Conservation (phyloP, 768 basidiomycete species). For the Tulasnella calospora region DNA sequence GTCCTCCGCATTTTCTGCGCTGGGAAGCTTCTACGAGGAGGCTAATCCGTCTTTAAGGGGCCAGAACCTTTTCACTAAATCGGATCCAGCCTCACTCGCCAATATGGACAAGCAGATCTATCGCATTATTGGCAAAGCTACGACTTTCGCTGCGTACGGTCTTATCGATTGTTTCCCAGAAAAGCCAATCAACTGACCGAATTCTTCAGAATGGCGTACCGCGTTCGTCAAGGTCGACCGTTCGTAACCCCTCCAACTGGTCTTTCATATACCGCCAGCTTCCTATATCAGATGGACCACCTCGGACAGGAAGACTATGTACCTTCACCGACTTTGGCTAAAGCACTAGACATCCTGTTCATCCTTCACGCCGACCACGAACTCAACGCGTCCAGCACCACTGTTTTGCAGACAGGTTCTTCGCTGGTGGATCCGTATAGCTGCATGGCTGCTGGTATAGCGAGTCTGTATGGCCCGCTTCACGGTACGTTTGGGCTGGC, state of each 20-base stretch:
- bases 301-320: constrained; percentile 64
- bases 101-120: constrained; percentile 92
- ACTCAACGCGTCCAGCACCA: constrained; percentile 79
- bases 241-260: constrained; percentile 82
- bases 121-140: constrained; percentile 80
- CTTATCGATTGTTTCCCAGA: neutral
- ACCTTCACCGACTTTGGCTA: constrained; percentile 80
- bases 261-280: constrained; percentile 78
- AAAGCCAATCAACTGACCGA: neutral
- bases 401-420: constrained; percentile 81
- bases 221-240: constrained; percentile 81
- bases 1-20: constrained; percentile 78
- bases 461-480: constrained; percentile 60
- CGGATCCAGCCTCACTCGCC: constrained; percentile 59
- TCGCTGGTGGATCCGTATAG: constrained; percentile 89
- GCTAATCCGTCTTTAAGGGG: constrained; percentile 83
- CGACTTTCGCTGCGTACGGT: constrained; percentile 76
- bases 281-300: constrained; percentile 88
- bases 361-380: constrained; percentile 88
- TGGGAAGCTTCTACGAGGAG: constrained; percentile 82
- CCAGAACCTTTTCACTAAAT: constrained; percentile 70
- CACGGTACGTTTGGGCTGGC: constrained; percentile 47
- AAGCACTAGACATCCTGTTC: constrained; percentile 83
- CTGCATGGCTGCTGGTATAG: constrained; percentile 80
- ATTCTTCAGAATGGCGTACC: constrained; percentile 74